A percentile compares a stretch with the other conserved stretches of the same genome.
These are phyloP conservation scores for Calonectria fujianensis DNA, from an alignment of 2,329 filamentous ascomycete genomes.

Conservation along the genomic window DNA sequence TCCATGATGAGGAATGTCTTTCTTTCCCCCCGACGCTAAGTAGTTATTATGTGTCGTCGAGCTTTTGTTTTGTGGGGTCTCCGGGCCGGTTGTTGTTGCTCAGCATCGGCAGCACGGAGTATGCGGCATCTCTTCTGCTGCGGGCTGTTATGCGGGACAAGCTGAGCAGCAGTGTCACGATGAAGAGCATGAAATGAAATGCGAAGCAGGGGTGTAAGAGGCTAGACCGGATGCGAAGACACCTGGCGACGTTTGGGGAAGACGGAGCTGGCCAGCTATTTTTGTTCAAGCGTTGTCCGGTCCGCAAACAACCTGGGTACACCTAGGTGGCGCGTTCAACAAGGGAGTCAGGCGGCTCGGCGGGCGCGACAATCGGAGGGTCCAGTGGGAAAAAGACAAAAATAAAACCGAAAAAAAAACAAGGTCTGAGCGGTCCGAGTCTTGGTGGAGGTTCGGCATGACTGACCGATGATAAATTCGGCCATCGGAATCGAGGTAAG, in stretches of 20 bases:
- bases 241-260: constrained; percentile 14
- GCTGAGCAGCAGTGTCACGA: background rate
- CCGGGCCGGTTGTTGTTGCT: constrained; percentile 32
- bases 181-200: background rate
- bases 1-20: constrained; percentile 16
- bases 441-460: constrained; percentile 22
- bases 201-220: background rate
- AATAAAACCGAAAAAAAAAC: background rate
- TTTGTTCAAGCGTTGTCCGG: constrained; percentile 15
- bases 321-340: constrained; percentile 11
- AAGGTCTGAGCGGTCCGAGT: constrained; percentile 5
- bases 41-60: constrained; percentile 29
- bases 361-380: constrained; percentile 22
- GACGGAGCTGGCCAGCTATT: constrained; percentile 19
- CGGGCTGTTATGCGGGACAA: background rate
- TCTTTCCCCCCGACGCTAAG: constrained; percentile 26
- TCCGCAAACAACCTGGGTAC: constrained; percentile 2
- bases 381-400: background rate
- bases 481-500: constrained; percentile 22
- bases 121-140: constrained; percentile 2
- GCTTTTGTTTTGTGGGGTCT: constrained; percentile 30
- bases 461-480: constrained; percentile 19
- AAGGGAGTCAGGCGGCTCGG: constrained; percentile 22
- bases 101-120: constrained; percentile 16
- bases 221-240: constrained; percentile 27